Base-by-base conservation (phyloP, 371 early-diverging fungal species). In the Syncephalastrum monosporum region DNA sequence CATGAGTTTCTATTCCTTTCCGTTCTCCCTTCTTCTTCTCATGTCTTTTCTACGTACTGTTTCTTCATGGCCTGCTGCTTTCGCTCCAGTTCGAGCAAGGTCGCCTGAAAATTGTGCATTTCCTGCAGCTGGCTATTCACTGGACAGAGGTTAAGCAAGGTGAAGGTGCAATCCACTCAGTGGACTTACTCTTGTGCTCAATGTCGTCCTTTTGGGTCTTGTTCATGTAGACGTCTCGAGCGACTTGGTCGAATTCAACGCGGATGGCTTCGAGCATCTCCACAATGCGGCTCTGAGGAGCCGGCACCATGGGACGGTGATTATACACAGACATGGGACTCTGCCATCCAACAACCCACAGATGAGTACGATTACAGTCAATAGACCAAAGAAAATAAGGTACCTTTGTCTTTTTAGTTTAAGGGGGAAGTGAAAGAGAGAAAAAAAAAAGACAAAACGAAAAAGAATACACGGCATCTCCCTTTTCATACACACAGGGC, bases 231-330 rank as follows among this genome's bases (percentile, higher is more conserved):
- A 85, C 77, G 60, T 96, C 97, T 70, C 93, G 91, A 29, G 82
- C 80, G 48, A 91, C 70, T 58, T 71, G 81, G 58, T 95, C 95
- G 58, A 88, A 93, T 71, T 96, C 97, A 42, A 67, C 75, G 57
- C 86, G 86, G 60, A 95, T 78, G 42, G 92, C 82, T 53, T 96
- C 97, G 53, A 95, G 69, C 65, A 94, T 83, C 68, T 95, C 95
- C 21, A 82, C 79, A 55, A 95, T 76, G 48, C 95, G 86, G 60
- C 59, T 80, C 55, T 85, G 77, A 53, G 84, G 74, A 43, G 82
- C 72, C 50, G 93, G 88, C n/a, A 89, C 86, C 91, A 92, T 89
- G 42, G 86, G 87, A 53, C 93, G 88, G 80, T 92, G 93, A 68
- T 88, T 91, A 74, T 91, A 92, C 53, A 91, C 80, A 50, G 80